phyloP scores from a whole-genome alignment of 2,329 filamentous ascomycete genomes.

The Ophiostoma ips region DNA sequence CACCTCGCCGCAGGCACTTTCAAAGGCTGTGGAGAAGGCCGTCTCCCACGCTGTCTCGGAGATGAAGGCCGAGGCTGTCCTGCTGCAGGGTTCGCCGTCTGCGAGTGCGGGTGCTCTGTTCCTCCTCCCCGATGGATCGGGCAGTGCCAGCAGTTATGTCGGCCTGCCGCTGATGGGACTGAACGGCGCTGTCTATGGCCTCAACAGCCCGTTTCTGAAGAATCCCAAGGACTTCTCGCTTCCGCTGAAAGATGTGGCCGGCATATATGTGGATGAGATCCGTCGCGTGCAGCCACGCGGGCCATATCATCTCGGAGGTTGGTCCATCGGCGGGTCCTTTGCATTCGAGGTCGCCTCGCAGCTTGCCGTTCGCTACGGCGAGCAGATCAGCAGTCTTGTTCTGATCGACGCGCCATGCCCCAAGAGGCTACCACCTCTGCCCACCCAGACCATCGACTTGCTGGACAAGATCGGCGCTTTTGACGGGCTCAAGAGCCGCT shows the following conservation, averaged over 20 bases:
- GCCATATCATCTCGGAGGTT: conserved; percentile 55
- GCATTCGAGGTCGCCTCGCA: conserved; percentile 53
- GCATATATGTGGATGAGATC: conserved; percentile 55
- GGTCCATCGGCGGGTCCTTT: conserved; percentile 62
- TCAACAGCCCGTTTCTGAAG: conserved; percentile 62
- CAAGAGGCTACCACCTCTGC: conserved; percentile 53
- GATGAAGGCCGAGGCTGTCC: conserved; percentile 28
- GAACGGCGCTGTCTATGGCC: conserved; percentile 35
- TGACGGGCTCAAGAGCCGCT: conserved; percentile 10
- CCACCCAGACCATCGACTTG: conserved; percentile 54
- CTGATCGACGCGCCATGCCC: conserved; percentile 55
- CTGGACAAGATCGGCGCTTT: conserved; percentile 46
- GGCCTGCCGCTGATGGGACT: conserved; percentile 38
- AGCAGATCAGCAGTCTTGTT: conserved; percentile 41
- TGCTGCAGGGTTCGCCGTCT: conserved; percentile 36
- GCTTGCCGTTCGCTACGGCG: conserved; percentile 41
- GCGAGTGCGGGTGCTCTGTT: conserved; percentile 35
- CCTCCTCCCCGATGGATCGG: conserved; percentile 42
- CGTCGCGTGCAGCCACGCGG: conserved; percentile 55
- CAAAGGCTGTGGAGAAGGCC: conserved; percentile 17
- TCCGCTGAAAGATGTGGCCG: conserved; percentile 49
- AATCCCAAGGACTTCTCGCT: conserved; percentile 50
- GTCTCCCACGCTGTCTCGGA: conserved; percentile 14
- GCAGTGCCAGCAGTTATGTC: conserved; percentile 51
- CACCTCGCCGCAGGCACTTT: conserved; percentile 11